Evolutionary conservation across 345 rosid genomes (phyloP), one percentile per base, ranked within the genome.

Genomic region (Pseudoturritis turrita): DNA sequence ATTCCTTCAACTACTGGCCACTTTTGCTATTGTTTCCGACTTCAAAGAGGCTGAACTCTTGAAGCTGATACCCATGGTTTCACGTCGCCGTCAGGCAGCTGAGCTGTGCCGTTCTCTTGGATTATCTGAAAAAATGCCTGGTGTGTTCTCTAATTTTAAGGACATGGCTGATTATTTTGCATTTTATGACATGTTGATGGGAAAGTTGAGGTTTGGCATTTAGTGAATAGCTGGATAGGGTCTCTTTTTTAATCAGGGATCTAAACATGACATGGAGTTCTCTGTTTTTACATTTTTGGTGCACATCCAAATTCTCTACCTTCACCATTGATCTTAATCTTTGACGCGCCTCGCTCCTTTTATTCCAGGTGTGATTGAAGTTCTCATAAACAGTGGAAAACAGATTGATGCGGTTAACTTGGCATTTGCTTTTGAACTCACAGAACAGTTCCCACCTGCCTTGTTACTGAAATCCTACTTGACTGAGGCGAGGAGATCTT

Each of bases 71-170:
- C 98, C 99, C 29, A 92, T 92, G 98, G 98, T 96, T 74, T 92
- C 98, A 61, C 98, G 98, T 74, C 97, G 99, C 55, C 98, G 92
- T 60, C 99, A 96, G 81, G 88, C 96, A 51, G 96, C 98, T 73
- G 97, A 88, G 75, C 82, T 96, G 19, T 96, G 87, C 73, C 95
- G 96, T 18, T 83, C 89, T 61, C 98, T 95, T 80, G 94, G 97
- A 73, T 78, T 95, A 64, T 81, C 97, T 28, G 90, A 85, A 26
- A 88, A 87, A 77, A 95, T 95, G 98, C 89, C 94, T 88, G 99
- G 99, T 95, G 78, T 80, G 88, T 74, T 70, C 68, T 72, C 73
- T 53, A 39, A 52, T 25, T 63, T 37, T 58, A 23, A 70, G 37
- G 46, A 67, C 11, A 54, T 44, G 23, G 19, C 36, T 61, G 4